These are phyloP conservation scores for Avicennia marina DNA, from an alignment of 257 asterid genomes.

Conservation along the genomic window DNA sequence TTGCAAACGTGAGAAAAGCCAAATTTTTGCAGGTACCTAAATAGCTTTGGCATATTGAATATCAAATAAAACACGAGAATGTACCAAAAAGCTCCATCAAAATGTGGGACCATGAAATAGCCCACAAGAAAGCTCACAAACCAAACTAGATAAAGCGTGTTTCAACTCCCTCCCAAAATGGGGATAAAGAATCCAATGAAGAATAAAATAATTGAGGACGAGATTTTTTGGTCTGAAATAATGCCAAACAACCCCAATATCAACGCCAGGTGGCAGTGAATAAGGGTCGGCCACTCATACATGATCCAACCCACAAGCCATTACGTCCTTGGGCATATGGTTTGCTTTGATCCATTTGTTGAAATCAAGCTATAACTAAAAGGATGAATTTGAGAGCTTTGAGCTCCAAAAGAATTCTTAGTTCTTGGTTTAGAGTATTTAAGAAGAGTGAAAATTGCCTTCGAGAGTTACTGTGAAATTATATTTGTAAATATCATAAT, in stretches of 20 bases:
- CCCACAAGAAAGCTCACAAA: not conserved
- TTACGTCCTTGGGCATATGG: conserved; percentile 9
- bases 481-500: too few relatives aligned
- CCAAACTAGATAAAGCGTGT: not conserved
- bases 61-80: not conserved
- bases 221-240: not conserved
- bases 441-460: too few relatives aligned
- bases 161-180: not conserved
- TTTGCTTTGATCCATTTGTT: too few relatives aligned
- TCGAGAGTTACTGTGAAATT: too few relatives aligned
- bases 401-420: too few relatives aligned
- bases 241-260: not conserved
- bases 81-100: not conserved
- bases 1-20: too few relatives aligned
- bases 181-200: not conserved
- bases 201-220: not conserved
- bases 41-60: too few relatives aligned
- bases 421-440: too few relatives aligned
- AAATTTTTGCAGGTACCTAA: too few relatives aligned
- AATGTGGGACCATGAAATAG: conserved; percentile 1
- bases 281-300: not conserved
- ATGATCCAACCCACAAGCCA: not conserved
- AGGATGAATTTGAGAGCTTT: too few relatives aligned
- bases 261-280: not conserved
- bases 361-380: too few relatives aligned